Conservation (phyloP, 805 yeast species). For the Ogataea glucozyma region DNA sequence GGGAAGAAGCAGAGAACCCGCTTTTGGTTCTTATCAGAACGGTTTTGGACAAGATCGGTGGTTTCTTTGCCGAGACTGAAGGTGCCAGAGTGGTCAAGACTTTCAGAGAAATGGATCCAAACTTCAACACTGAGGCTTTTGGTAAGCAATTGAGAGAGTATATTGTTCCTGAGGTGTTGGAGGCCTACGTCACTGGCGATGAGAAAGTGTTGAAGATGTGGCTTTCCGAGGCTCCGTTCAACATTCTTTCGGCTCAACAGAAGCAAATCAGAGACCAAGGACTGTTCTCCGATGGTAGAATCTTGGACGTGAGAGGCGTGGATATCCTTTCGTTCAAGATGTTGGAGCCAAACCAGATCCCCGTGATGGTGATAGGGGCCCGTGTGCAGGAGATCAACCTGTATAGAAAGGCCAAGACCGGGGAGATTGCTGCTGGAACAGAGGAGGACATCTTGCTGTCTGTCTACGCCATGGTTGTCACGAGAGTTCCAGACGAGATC, state of each 20-base stretch:
- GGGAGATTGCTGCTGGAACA: conserved; percentile 93
- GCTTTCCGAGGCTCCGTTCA: conserved; percentile 96
- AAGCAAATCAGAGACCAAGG: conserved; percentile 92
- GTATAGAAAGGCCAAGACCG: conserved; percentile 86
- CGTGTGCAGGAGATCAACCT: conserved; percentile 95
- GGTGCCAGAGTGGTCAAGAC: conserved; percentile 86
- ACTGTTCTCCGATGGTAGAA: conserved; percentile 84
- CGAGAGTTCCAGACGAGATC: conserved; percentile 89
- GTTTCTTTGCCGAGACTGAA: conserved; percentile 95
- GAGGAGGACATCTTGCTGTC: conserved; percentile 90
- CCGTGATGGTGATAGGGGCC: conserved; percentile 90
- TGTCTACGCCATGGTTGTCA: conserved; percentile 94
- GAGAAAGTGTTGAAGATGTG: conserved; percentile 78
- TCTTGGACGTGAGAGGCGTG: conserved; percentile 92
- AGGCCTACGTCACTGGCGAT: conserved; percentile 93
- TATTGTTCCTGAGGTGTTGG: conserved; percentile 92
- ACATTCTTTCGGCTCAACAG: conserved; percentile 90
- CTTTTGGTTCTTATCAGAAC: conserved; percentile 79
- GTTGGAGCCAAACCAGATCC: conserved; percentile 86
- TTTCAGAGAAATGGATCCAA: conserved; percentile 87
- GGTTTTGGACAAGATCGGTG: conserved; percentile 74
- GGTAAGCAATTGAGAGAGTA: conserved; percentile 83
- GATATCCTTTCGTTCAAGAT: conserved; percentile 87
- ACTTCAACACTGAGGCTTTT: conserved; percentile 77
- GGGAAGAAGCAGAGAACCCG: conserved; percentile 96